Percentiles rank a stretch among this genome's conserved stretches.
phyloP scores from a whole-genome alignment of 331 rosid species.

The Spiraea crenata region DNA sequence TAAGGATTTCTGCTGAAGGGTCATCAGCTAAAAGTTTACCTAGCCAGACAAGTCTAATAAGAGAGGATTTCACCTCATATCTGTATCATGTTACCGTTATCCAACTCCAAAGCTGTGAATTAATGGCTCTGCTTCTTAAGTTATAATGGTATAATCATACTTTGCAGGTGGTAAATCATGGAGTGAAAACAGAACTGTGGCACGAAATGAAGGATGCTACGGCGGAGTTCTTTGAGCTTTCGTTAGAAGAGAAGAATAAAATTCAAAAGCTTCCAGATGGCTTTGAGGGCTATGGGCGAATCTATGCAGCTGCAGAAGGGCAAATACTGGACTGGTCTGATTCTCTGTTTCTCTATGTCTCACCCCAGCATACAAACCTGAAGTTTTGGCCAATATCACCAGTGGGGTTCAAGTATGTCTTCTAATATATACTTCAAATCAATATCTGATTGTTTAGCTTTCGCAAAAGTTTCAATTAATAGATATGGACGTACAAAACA shows the following conservation, averaged over 20 bases:
- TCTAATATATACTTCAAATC: not conserved
- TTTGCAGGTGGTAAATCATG: constrained; percentile 38
- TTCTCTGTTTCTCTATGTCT: constrained; percentile 13
- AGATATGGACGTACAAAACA: too few species aligned
- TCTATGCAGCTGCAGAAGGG: constrained; percentile 30
- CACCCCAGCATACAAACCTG: constrained; percentile 14
- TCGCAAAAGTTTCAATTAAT: not conserved
- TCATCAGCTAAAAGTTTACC: too few species aligned
- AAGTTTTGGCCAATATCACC: constrained; percentile 34
- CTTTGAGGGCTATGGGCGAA: constrained; percentile 37
- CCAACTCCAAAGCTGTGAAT: too few species aligned
- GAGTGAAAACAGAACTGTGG: constrained; percentile 25
- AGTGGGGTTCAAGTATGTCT: constrained; percentile 28
- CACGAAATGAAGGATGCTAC: constrained; percentile 27
- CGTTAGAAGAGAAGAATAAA: constrained; percentile 39
- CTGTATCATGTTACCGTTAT: too few species aligned
- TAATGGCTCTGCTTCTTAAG: too few species aligned
- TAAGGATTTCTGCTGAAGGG: too few species aligned
- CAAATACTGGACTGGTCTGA: constrained; percentile 41
- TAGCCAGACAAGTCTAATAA: too few species aligned
- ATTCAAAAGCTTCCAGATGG: constrained; percentile 25
- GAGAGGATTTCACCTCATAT: too few species aligned
- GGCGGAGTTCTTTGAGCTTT: constrained; percentile 32
- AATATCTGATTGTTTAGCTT: too few species aligned
- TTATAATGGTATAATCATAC: not conserved